Conservation (phyloP, 805 yeast species). For the Myxozyma lipomycoides region DNA sequence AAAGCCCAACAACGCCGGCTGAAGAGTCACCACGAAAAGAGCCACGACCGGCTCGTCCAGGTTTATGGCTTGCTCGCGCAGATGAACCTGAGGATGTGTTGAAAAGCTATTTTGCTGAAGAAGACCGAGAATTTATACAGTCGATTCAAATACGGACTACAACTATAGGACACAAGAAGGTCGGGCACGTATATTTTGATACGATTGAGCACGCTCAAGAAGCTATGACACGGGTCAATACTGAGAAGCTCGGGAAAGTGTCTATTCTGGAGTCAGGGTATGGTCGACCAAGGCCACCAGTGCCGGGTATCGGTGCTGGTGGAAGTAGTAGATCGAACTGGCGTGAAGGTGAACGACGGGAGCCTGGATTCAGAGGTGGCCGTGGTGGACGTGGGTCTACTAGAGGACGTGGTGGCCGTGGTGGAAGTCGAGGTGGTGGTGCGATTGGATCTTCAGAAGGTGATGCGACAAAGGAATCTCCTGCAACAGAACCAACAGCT, state of each 20-base stretch:
- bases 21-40: conserved; percentile 1
- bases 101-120: conserved; percentile 34
- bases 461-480: not conserved
- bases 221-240: conserved; percentile 17
- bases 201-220: conserved; percentile 33
- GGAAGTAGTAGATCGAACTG: not conserved
- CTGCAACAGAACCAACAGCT: not conserved
- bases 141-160: conserved; percentile 32
- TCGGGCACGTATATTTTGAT: conserved; percentile 39
- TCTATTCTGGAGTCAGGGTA: conserved; percentile 11
- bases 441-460: not conserved
- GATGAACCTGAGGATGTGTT: conserved; percentile 36
- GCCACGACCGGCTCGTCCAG: conserved; percentile 30
- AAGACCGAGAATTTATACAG: conserved; percentile 36
- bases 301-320: not conserved
- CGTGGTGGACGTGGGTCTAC: not conserved
- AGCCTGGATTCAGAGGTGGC: conserved; percentile 2
- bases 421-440: conserved; percentile 3
- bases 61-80: conserved; percentile 42
- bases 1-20: conserved; percentile 5
- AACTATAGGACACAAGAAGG: conserved; percentile 34
- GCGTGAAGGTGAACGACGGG: not conserved
- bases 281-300: no score
- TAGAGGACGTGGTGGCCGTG: conserved; percentile 9
- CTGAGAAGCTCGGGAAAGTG: conserved; percentile 21